Evolutionary conservation across 257 asterid genomes (phyloP).

Genomic region (Solanum paucissectum): DNA sequence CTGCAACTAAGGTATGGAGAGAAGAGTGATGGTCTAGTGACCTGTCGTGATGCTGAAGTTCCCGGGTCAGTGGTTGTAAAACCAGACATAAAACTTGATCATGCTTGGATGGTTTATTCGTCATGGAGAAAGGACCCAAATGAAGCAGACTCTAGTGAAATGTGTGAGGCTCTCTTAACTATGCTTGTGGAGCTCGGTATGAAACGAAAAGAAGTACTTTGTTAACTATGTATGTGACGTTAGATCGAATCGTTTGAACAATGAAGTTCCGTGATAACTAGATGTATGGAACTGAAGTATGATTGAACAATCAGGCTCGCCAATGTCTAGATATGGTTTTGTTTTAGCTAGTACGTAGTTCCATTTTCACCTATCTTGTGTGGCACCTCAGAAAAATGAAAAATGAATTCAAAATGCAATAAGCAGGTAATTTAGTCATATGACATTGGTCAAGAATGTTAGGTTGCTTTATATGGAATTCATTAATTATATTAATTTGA

Average conservation of each 20-base stretch:
- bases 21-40: conserved; percentile 93
- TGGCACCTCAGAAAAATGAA: background rate
- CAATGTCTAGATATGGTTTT: background rate
- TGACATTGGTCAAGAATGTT: background rate
- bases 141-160: conserved; percentile 56
- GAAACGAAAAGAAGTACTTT: background rate
- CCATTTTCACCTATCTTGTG: background rate
- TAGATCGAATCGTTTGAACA: background rate
- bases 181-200: conserved; percentile 61
- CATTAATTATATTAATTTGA: background rate
- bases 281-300: background rate
- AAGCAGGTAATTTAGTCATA: background rate
- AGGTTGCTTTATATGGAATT: background rate
- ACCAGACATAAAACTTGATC: conserved; percentile 71
- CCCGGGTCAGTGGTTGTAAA: conserved; percentile 82
- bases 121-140: conserved; percentile 53
- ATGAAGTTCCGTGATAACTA: background rate
- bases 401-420: background rate
- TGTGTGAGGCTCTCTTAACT: conserved; percentile 82
- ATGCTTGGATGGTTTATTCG: conserved; percentile 88
- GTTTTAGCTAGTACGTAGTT: background rate
- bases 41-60: conserved; percentile 92
- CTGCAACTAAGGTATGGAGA: conserved; percentile 75
- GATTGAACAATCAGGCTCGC: too few relatives aligned
- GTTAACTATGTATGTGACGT: background rate